Percentiles rank a stretch among this genome's conserved stretches.
phyloP scores from a whole-genome alignment of 2,329 filamentous ascomycete species.

The Chrysosphaeria jannelii region DNA sequence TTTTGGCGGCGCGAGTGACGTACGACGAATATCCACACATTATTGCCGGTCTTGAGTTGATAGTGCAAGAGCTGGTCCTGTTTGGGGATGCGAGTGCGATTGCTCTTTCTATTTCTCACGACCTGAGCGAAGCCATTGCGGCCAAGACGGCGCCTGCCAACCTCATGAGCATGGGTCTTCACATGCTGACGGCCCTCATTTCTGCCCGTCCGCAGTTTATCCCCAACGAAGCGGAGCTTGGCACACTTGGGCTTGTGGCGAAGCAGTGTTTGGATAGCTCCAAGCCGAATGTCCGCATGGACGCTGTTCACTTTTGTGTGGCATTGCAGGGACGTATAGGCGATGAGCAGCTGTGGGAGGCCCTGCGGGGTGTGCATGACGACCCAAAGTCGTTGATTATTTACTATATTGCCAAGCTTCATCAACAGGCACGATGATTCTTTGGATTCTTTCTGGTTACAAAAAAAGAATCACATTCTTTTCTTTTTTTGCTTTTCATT shows the following conservation, averaged over 20 bases:
- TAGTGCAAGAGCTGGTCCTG: constrained; percentile 39
- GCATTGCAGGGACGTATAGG: constrained; percentile 33
- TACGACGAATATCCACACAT: constrained; percentile 44
- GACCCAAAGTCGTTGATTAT: constrained; percentile 50
- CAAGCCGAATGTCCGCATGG: constrained; percentile 36
- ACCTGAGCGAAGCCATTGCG: constrained; percentile 14
- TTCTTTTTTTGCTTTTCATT: neutral
- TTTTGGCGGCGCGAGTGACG: constrained; percentile 30
- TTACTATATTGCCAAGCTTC: constrained; percentile 53
- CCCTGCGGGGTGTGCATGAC: constrained; percentile 31
- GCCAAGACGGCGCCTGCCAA: constrained; percentile 10
- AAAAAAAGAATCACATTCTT: neutral
- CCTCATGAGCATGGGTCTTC: constrained; percentile 30
- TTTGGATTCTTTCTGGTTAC: neutral
- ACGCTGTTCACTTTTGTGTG: constrained; percentile 53
- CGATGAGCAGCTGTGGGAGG: constrained; percentile 34
- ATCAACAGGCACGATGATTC: too few species aligned
- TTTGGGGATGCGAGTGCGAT: constrained; percentile 33
- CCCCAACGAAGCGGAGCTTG: constrained; percentile 20
- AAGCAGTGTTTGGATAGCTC: constrained; percentile 25
- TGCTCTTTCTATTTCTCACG: constrained; percentile 19
- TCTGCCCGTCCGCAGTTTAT: constrained; percentile 15
- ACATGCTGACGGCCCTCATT: constrained; percentile 28
- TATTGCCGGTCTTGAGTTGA: constrained; percentile 40
- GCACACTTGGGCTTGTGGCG: constrained; percentile 18